Evolutionary conservation across 352 stramenopile genomes (phyloP).

Genomic region (Pythium coloratum): DNA sequence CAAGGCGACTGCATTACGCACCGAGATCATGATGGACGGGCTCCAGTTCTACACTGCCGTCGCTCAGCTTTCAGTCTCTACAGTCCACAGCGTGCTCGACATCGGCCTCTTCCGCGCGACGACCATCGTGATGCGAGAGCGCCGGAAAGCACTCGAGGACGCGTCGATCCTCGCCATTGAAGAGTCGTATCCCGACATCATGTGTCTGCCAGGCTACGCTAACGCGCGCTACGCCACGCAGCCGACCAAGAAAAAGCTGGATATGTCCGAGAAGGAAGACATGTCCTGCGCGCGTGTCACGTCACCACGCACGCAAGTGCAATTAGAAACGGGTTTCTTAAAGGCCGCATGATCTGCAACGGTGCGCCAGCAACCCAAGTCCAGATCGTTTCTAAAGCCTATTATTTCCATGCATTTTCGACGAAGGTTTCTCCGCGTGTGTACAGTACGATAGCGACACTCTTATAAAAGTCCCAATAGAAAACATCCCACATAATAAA

Average conservation of each 20-base stretch:
- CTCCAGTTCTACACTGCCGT: conserved; percentile 72
- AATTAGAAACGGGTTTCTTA: conserved; percentile 29
- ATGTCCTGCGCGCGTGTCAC: neutral
- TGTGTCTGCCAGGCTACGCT: conserved; percentile 37
- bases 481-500: too few species aligned
- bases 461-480: too few species aligned
- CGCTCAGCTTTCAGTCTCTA: conserved; percentile 37
- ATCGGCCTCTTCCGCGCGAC: conserved; percentile 41
- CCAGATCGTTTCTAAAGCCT: neutral
- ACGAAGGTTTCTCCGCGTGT: neutral
- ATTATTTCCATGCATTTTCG: conserved; percentile 9
- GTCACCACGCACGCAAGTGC: neutral
- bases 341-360: conserved; percentile 16
- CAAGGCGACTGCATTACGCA: neutral
- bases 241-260: conserved; percentile 5
- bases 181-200: conserved; percentile 65
- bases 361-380: neutral
- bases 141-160: conserved; percentile 30
- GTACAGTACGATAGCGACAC: too few species aligned
- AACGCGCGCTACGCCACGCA: conserved; percentile 6
- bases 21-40: conserved; percentile 32
- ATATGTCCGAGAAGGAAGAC: neutral
- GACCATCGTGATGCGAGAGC: conserved; percentile 28
- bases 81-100: conserved; percentile 38
- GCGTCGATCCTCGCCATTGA: conserved; percentile 59